Conservation (phyloP, 345 rosid species). For the Linum trigynum region DNA sequence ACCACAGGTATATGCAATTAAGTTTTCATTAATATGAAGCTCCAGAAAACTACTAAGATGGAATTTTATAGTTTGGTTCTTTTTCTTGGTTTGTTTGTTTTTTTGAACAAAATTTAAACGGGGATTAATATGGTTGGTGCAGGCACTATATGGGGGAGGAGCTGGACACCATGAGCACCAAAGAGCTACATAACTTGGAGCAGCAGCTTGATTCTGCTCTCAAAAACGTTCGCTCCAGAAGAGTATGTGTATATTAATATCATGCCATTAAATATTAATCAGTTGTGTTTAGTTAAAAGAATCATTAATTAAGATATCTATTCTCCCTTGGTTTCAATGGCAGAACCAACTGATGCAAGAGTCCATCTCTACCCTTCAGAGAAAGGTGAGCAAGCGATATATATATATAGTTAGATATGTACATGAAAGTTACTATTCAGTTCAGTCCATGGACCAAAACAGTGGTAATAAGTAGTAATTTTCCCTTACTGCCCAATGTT, state of each 20-base stretch:
- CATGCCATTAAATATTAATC: neutral
- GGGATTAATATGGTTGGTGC: neutral
- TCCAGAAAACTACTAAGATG: neutral
- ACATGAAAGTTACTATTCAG: too few relatives aligned
- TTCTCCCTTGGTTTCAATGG: conserved; percentile 5
- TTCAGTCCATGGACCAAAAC: too few relatives aligned
- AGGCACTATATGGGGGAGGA: conserved; percentile 94
- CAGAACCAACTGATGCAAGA: conserved; percentile 82
- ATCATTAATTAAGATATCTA: neutral
- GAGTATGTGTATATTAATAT: conserved; percentile 17
- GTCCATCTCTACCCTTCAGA: conserved; percentile 75
- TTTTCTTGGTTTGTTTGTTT: neutral
- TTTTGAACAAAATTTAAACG: too few relatives aligned
- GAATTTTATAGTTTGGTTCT: neutral
- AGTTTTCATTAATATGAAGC: neutral
- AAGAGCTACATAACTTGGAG: conserved; percentile 76
- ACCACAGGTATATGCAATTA: conserved; percentile 45
- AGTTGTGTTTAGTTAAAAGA: neutral
- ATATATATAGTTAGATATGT: neutral
- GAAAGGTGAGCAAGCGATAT: conserved; percentile 38
- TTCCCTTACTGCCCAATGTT: neutral
- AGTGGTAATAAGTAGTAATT: neutral
- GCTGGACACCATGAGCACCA: conserved; percentile 54
- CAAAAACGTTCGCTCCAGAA: conserved; percentile 60
- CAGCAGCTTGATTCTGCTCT: conserved; percentile 69